Base-by-base conservation (phyloP, 306 rosid genomes). In the Malus domestica region DNA sequence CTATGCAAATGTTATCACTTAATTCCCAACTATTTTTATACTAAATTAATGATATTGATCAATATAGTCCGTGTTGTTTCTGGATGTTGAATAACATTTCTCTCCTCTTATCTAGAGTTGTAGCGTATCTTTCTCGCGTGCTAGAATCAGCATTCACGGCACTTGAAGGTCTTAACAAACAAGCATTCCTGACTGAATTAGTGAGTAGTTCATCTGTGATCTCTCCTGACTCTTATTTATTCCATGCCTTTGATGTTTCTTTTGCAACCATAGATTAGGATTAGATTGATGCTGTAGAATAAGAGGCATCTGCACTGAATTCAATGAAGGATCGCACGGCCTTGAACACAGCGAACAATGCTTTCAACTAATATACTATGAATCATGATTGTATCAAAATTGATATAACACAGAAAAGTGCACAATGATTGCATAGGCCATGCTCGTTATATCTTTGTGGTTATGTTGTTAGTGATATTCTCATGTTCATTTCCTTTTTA, bases 71-170 rank as follows among this genome's bases (percentile, higher is more conserved):
- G 29, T 68, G 67, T 81, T 87, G 70, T 59, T 76, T 79, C 13
- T 72, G 79, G 35, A 76, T 75, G 70, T 74, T 61, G 78, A 72
- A 57, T 71, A 45, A 79, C 73, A 66, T 62, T 42, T 51, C 70
- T 79, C 58, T 78, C 35, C 75, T 68, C 23, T 76, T 81, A 74
- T 77, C 82, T 79, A 96, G 99, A 83, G 99, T 96, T 82, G 98
- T 96, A 76, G 97, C 93, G 14, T 96, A 96, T 87, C 98, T 96
- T 76, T 96, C 99, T 67, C 99, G 98, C 44, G 97, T 96, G 78
- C 87, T 93, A 72, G 99, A 96, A 83, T 92, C 98, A 76, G 97
- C 97, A 33, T 96, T 92, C 85, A 87, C 98, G 40, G 97, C 99
- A 27, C 88, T 96, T 32, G 99, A 93, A 80, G 98, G 98, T 78